phyloP scores from a whole-genome alignment of 805 yeast species.

The Candida bentonensis region DNA sequence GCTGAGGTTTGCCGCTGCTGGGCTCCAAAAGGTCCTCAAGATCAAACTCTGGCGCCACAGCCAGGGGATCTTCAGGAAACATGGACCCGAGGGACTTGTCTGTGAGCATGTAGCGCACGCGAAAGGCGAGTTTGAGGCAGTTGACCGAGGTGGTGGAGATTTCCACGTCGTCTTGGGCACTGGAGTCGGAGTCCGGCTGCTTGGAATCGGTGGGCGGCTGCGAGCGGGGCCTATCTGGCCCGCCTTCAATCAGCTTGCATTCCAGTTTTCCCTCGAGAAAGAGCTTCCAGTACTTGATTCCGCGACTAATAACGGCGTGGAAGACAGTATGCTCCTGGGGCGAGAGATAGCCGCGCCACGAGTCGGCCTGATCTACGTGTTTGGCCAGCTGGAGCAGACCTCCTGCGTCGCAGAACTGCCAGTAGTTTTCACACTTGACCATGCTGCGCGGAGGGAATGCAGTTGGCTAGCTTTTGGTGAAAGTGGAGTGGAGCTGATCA shows the following conservation, averaged over 20 bases:
- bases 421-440: constrained; percentile 2
- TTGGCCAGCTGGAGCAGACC: constrained; percentile 6
- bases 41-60: constrained; percentile 11
- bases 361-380: constrained; percentile 1
- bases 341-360: constrained; percentile 24
- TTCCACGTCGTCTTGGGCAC: constrained; percentile 5
- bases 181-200: constrained; percentile 5
- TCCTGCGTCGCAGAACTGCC: constrained; percentile 9
- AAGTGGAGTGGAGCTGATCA: too few species aligned
- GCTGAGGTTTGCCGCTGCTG: constrained; percentile 1
- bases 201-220: background rate
- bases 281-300: constrained; percentile 20
- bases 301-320: constrained; percentile 17
- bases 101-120: constrained; percentile 28
- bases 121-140: constrained; percentile 21
- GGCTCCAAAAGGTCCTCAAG: constrained; percentile 7
- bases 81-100: constrained; percentile 20
- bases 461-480: too few species aligned
- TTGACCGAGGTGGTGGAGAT: constrained; percentile 15
- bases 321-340: constrained; percentile 25
- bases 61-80: constrained; percentile 11
- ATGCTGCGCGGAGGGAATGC: background rate
- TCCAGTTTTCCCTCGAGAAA: constrained; percentile 19
- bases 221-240: background rate
- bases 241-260: constrained; percentile 11